Conservation (phyloP, 345 rosid genomes). For the Eucalyptus pauciflora region DNA sequence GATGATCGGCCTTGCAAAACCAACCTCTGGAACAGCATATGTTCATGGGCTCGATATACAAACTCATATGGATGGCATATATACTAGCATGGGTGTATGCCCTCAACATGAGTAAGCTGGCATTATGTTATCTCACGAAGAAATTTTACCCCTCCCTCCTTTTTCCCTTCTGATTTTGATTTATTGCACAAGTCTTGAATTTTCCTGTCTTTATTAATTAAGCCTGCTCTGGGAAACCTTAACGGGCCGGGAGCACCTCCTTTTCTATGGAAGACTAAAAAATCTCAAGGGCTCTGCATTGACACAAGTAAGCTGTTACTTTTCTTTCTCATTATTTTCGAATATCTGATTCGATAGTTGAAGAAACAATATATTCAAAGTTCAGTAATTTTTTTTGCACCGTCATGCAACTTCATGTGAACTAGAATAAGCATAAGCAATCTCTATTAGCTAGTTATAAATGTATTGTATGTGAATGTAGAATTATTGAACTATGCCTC, state of each 20-base stretch:
- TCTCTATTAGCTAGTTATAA: neutral
- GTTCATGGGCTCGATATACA: constrained; percentile 69
- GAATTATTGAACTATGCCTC: neutral
- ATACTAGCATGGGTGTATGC: constrained; percentile 95
- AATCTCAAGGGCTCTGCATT: constrained; percentile 74
- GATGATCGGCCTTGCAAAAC: constrained; percentile 93
- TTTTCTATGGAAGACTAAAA: constrained; percentile 94
- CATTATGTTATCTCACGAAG: neutral
- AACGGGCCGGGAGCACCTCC: constrained; percentile 86
- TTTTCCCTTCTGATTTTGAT: neutral
- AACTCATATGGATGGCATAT: constrained; percentile 67
- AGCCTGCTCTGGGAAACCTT: constrained; percentile 94
- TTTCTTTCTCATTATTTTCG: neutral
- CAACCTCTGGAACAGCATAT: constrained; percentile 72
- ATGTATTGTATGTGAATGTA: neutral
- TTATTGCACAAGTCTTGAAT: neutral
- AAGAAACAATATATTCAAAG: neutral
- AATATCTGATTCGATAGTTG: neutral
- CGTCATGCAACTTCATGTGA: neutral
- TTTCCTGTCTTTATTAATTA: neutral
- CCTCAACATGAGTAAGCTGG: constrained; percentile 82
- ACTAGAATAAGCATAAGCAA: neutral
- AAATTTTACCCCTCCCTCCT: neutral
- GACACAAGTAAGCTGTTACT: constrained; percentile 27
- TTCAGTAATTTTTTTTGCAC: neutral